Evolutionary conservation across 2,329 filamentous ascomycete genomes (phyloP), one percentile per base, ranked within the genome.

Genomic region (Fusarium lateritium): DNA sequence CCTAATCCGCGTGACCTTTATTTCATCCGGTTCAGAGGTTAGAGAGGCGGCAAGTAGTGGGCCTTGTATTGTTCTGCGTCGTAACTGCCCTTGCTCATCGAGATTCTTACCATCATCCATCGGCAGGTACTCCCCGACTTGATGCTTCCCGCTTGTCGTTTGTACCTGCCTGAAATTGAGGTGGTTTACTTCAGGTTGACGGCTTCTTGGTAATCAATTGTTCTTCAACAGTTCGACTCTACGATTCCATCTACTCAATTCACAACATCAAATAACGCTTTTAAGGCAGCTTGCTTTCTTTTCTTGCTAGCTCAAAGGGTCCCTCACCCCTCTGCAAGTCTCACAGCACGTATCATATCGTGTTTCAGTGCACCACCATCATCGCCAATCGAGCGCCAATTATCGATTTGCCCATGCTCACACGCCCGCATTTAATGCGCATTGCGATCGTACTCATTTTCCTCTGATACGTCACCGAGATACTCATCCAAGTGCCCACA

Each of bases 331-430:
- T 33, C 40, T 62, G 47, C 62, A 67, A 60, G 56, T 53, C 53
- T 62, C 62, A 51, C 39, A 38, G 56, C 47, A 67, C 47, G 51
- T 53, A 62, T 52, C 56, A 52, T 44, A 24, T 58, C 46, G 43
- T 67, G 64, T 67, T 67, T 62, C 62, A 67, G 47, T 45, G 47
- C 42, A 52, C 46, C 45, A 62, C 57, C 51, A 49, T 34, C 42
- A 49, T 50, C 56, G 47, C 44, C 49, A 47, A 46, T 43, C 42
- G 46, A 54, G 19, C 53, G 43, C 50, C 47, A 65, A 50, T 28
- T 26, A 45, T 44, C 33, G 43, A 40, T 45, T 36, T 14, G 21
- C 34, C 57, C 62, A 47, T 53, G 44, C 19, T 33, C 40, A 24
- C 44, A 40, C 45, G 33, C 33, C 42, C 49, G 9, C 40, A 11